A percentile compares a stretch with the other conserved stretches of the same genome.
phyloP scores from a whole-genome alignment of 2,329 filamentous ascomycete genomes.

The Penicillium sp. region DNA sequence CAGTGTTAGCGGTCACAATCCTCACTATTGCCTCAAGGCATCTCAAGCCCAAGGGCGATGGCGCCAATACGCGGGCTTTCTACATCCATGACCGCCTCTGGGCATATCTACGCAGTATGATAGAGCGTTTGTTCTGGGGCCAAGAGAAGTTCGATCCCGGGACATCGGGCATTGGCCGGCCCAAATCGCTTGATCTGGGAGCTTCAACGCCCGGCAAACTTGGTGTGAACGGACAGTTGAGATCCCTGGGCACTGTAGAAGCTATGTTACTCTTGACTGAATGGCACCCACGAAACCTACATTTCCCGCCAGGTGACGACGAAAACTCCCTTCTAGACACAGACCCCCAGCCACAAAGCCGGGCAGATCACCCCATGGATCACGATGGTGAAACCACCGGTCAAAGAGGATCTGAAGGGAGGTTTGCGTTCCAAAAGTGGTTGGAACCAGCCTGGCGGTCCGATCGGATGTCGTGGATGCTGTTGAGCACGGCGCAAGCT shows the following conservation, averaged over 20 bases:
- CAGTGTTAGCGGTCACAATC: slow-evolving; percentile 87
- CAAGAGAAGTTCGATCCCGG: slow-evolving; percentile 93
- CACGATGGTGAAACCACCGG: slow-evolving; percentile 42
- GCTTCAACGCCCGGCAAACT: slow-evolving; percentile 52
- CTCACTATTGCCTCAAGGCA: slow-evolving; percentile 90
- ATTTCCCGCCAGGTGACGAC: slow-evolving; percentile 77
- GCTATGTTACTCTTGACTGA: slow-evolving; percentile 92
- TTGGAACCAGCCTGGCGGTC: slow-evolving; percentile 93
- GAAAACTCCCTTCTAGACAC: slow-evolving; percentile 66
- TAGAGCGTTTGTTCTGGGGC: slow-evolving; percentile 91
- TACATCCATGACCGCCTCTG: slow-evolving; percentile 94
- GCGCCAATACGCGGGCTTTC: slow-evolving; percentile 79
- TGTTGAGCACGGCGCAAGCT: slow-evolving; percentile 86
- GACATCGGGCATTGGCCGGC: slow-evolving; percentile 58
- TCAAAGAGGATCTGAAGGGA: slow-evolving; percentile 65
- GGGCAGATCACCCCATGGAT: slow-evolving; percentile 51
- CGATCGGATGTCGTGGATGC: slow-evolving; percentile 97
- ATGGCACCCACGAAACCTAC: slow-evolving; percentile 92
- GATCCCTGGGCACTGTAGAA: slow-evolving; percentile 91
- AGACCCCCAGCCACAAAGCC: slow-evolving; percentile 65
- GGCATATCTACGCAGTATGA: slow-evolving; percentile 92
- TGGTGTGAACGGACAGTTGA: slow-evolving; percentile 70
- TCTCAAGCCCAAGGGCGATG: slow-evolving; percentile 74
- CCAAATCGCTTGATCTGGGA: slow-evolving; percentile 67
- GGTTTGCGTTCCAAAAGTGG: slow-evolving; percentile 85